A percentile compares a stretch with the other conserved stretches of the same genome.
Conservation (phyloP, 495 filamentous ascomycete species). For the Letharia lupina region DNA sequence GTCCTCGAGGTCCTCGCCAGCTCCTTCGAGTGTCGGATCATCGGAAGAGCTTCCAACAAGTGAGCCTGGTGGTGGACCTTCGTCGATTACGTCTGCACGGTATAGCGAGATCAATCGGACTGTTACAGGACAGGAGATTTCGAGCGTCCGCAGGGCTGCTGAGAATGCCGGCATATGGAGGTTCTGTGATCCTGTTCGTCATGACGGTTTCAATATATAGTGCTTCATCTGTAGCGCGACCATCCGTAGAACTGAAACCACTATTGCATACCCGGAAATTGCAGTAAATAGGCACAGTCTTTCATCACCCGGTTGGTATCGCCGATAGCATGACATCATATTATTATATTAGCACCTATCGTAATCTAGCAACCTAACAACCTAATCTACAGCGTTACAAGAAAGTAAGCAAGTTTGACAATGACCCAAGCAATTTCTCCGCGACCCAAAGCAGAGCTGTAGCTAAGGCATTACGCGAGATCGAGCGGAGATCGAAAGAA, state of each 20-base stretch:
- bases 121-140: conserved; percentile 53
- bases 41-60: conserved; percentile 1
- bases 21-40: not conserved
- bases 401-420: conserved; percentile 7
- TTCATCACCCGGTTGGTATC: not conserved
- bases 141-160: conserved; percentile 51
- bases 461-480: conserved; percentile 4
- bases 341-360: conserved; percentile 8
- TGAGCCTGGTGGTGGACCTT: conserved; percentile 10
- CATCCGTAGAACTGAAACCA: too few species aligned
- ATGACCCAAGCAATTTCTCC: conserved; percentile 8
- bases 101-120: conserved; percentile 72
- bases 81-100: conserved; percentile 41
- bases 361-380: conserved; percentile 4
- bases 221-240: not conserved
- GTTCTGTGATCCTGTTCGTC: conserved; percentile 60
- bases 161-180: conserved; percentile 63
- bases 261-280: not conserved
- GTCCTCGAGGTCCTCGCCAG: conserved; percentile 34
- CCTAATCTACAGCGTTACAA: conserved; percentile 1
- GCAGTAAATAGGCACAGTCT: not conserved
- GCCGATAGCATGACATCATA: not conserved
- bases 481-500: not conserved
- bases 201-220: conserved; percentile 64
- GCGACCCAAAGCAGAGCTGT: conserved; percentile 10